A percentile compares a stretch with the other conserved stretches of the same genome.
Conservation (phyloP, 208 protist species). For the Phytomonas sp. region DNA sequence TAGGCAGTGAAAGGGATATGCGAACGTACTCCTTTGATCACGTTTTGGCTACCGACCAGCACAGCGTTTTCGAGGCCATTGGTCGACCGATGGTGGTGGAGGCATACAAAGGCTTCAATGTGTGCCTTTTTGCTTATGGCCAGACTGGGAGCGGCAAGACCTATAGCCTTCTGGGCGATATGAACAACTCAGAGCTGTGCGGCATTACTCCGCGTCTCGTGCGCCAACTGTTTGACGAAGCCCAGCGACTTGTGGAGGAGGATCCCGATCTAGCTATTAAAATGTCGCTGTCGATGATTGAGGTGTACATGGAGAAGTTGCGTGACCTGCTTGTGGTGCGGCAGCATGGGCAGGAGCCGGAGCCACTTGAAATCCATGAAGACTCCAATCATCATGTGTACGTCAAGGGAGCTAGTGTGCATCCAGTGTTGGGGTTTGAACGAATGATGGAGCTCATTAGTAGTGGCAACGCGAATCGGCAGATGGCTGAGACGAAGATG, state of each 20-base stretch:
- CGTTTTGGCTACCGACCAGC: constrained; percentile 37
- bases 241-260: constrained; percentile 34
- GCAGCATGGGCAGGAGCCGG: constrained; percentile 59
- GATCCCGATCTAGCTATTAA: constrained; percentile 41
- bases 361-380: constrained; percentile 64
- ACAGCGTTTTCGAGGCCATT: constrained; percentile 60
- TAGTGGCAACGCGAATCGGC: constrained; percentile 55
- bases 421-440: constrained; percentile 60
- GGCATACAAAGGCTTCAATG: constrained; percentile 79
- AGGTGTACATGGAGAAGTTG: constrained; percentile 78
- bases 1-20: constrained; percentile 21
- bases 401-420: constrained; percentile 50
- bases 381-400: constrained; percentile 52
- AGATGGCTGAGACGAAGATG: constrained; percentile 72
- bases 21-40: constrained; percentile 30
- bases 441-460: constrained; percentile 58
- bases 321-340: constrained; percentile 59
- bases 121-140: constrained; percentile 74
- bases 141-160: constrained; percentile 78
- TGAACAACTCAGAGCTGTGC: constrained; percentile 20
- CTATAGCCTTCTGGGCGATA: constrained; percentile 62
- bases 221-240: constrained; percentile 31
- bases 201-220: constrained; percentile 34
- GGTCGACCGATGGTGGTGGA: constrained; percentile 72
- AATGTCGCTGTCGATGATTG: constrained; percentile 72